Evolutionary conservation across 176 grass and related monocot genomes (phyloP), one percentile per base, ranked within the genome.

Genomic region (Puccinellia tenuiflora): DNA sequence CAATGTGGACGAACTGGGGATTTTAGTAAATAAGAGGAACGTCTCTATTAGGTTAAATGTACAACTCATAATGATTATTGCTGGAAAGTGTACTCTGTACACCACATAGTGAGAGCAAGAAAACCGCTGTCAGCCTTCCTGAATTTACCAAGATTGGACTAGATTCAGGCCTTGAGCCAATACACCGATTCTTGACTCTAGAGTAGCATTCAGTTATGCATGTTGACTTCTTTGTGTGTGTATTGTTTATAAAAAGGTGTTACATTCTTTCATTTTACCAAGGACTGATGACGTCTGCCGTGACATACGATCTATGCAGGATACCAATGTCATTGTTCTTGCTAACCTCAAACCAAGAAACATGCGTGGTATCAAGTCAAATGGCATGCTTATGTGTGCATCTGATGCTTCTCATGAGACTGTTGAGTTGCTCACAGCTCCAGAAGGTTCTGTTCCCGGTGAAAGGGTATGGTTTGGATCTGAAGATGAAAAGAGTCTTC

Each of bases 361-460:
- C 83, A 98, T 95, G 90, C 89, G 96, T 47, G 96, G 90, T 43
- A 88, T 98, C 70, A 95, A 98, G 72, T 98, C 96, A 25, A 94
- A 95, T 85, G 96, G 96, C 47, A 98, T 98, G 96, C 88, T 98
- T 39, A 94, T 98, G 92, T 92, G 92, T 79, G 95, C 92, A 56
- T 98, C 95, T 72, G 92, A 98, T 86, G 86, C 92, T 76, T 84
- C 92, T 54, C 92, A 93, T 68, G 88, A 98, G 82, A 95, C 66
- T 74, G 92, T 95, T 10, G 90, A 98, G 81, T 87, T 98, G 86
- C 91, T 98, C 18, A 53, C 83, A 47, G 90, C 95, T 81, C 92
- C 92, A 37, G 92, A 98, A 88, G 90, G 82, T 79, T 93, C 88
- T 64, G 16, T 83, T 66, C 92, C 92, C 56, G 92, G 92, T 80